Evolutionary conservation across 441 rosid genomes (phyloP), one percentile per base, ranked within the genome.

Genomic region (Brassica balearica): DNA sequence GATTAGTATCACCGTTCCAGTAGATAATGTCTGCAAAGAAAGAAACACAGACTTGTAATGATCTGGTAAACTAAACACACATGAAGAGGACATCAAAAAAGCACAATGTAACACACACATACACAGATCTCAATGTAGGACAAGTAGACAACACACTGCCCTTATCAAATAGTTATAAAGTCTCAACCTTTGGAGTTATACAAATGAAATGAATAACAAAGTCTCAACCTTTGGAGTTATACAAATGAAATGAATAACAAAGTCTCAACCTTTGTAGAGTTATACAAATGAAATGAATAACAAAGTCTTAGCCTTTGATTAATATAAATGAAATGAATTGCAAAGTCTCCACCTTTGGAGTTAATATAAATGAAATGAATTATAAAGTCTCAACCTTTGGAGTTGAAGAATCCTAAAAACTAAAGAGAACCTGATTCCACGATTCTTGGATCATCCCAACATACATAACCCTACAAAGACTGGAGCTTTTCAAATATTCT

Each of bases 1-100:
- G 78, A 91, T 87, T 68, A 84, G 82, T 17, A 87, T 41, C 9
- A 87, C 80, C 8, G 93, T 84, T 71, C 88, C 88, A 71, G 86
- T 74, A 68, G 84, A 77, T 78, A 86, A 32, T 43, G 83, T 84
- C 97, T 93, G 93, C 77, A 77, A 84, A 77, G 41, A 56, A 55
- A 19, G 19, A 19, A 59, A 27, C 78, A 56, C 17, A 67, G 36
- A 65, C 56, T 36, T 71, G 7, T 43, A 6, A 6, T 41, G 65
- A 38, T 41, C 68, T 68, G 46, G 22, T 67, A 80, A 23, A 19
- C 19, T 19, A 19, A 19, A 34, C 38, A 17, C 70, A 59, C 41
- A 34, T 34, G 41, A 43, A 43, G 14, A 43, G 12, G 46, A 38
- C 11, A 38, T 9, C 11, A 9, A 8, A 38, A 38, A 38, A 38